A percentile compares a stretch with the other conserved stretches of the same genome.
Evolutionary conservation across 306 rosid species (phyloP).

Genomic region (Ceratonia siliqua): DNA sequence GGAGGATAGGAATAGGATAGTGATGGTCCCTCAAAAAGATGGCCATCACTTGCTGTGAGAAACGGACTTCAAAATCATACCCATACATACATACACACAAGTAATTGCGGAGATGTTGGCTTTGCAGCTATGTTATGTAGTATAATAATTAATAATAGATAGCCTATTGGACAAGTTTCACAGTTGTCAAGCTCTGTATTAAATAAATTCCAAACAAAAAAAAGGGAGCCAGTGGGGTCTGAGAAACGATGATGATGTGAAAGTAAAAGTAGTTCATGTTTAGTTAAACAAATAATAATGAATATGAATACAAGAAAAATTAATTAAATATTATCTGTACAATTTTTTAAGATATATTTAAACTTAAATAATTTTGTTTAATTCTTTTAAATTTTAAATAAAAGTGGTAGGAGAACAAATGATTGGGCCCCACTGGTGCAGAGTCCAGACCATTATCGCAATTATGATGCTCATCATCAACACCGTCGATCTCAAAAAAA

Average conservation of each 20-base stretch:
- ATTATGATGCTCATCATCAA: not conserved
- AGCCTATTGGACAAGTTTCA: conserved; percentile 17
- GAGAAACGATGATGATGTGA: conserved; percentile 45
- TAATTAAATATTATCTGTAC: too few relatives aligned
- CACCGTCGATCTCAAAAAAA: not conserved
- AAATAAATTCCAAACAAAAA: not conserved
- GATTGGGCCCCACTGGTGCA: conserved; percentile 29
- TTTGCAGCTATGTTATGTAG: not conserved
- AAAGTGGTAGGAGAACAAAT: conserved; percentile 28
- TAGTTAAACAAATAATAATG: too few relatives aligned
- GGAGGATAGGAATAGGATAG: too few relatives aligned
- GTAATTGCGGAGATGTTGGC: not conserved
- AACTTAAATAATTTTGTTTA: too few relatives aligned
- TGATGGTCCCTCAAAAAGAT: not conserved
- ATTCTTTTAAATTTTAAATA: too few relatives aligned
- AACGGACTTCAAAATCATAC: not conserved
- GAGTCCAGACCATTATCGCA: not conserved
- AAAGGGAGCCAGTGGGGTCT: not conserved
- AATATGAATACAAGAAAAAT: too few relatives aligned
- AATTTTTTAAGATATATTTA: too few relatives aligned
- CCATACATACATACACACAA: not conserved
- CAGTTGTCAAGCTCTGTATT: conserved; percentile 22
- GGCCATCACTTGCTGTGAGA: not conserved
- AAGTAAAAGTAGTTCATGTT: too few relatives aligned
- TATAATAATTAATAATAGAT: not conserved